Conservation (phyloP, 129 eudicot genomes). For the Deinandra increscens region DNA sequence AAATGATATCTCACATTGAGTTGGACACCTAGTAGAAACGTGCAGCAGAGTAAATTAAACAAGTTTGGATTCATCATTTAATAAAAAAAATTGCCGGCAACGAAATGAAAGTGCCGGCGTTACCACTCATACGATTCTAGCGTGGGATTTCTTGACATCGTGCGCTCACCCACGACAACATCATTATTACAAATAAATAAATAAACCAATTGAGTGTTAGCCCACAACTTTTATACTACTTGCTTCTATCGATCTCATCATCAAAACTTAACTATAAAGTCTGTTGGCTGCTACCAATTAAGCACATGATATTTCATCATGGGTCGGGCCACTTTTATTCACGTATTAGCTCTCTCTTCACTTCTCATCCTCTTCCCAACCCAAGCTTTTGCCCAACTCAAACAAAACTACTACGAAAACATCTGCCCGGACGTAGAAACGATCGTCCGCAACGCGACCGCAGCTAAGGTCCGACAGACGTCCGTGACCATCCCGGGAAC, state of each 20-base stretch:
- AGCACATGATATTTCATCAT: slow-evolving; percentile 21
- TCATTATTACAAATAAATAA: not conserved
- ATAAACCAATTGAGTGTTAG: not conserved
- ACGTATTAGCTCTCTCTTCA: slow-evolving; percentile 24
- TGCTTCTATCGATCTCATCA: not conserved
- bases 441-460: slow-evolving; percentile 52
- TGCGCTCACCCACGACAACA: not conserved
- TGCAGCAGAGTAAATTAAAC: too few species aligned
- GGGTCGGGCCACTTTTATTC: slow-evolving; percentile 37
- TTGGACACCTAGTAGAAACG: too few species aligned
- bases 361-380: slow-evolving; percentile 30
- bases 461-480: slow-evolving; percentile 54
- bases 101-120: too few species aligned
- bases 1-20: too few species aligned
- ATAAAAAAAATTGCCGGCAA: too few species aligned
- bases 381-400: slow-evolving; percentile 48
- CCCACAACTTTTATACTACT: slow-evolving; percentile 26
- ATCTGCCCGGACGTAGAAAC: slow-evolving; percentile 75
- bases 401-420: slow-evolving; percentile 57
- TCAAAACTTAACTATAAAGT: slow-evolving; percentile 4
- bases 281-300: not conserved
- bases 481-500: slow-evolving; percentile 67
- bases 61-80: too few species aligned
- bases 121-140: not conserved
- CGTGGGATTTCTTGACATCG: too few species aligned